Evolutionary conservation across 192 early-diverging fungal species (phyloP), one percentile per base, ranked within the genome.

Genomic region (Spizellomyces sp.): DNA sequence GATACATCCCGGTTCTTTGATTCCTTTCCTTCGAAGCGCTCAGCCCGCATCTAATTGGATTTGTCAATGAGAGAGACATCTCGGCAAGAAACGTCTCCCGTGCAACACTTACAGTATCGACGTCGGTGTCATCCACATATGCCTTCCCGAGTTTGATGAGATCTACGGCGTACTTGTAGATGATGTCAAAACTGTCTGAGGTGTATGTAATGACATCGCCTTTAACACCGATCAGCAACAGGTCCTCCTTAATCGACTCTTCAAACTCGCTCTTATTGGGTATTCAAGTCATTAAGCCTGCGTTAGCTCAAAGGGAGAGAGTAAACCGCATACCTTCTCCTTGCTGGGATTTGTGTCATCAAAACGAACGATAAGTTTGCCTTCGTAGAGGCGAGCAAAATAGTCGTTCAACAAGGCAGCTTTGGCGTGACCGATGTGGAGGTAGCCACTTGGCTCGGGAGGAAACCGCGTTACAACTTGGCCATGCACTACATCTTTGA

Each of bases 381-480:
- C 98, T 56, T 92, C 85, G 83, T 98, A 95, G 21, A 80, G 72
- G 12, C 88, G 77, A 4, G 98, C 98, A 90, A 99, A 92, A 85
- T 96, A 92, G 76, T 99, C 92, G 85, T 98, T 99, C 62, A 99
- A 77, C 57, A 99, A 82, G 10, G 95, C 98, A 45, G 98, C 98
- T 87, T 99, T 99, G 62, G 96, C 95, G 78, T 99, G 98, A 64
- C 98, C 98, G 87, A 99, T 97, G 82, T 99, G 98, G 67, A 99
- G 83, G 81, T 96, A 99, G 79, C 96, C 98, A 77, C 86, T 90
- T 67, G 98, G 96, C 86, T 99, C 98, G 4, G 98, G 98, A 61
- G 98, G 96, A 88, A 99, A 99, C 61, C 98, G 88, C 41, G 96
- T 98, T 22, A 96, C 94, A 17, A 99, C 96, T 73, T 91, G 84